Evolutionary conservation across 2,329 filamentous ascomycete genomes (phyloP).

Genomic region (Aspergillus flavus): DNA sequence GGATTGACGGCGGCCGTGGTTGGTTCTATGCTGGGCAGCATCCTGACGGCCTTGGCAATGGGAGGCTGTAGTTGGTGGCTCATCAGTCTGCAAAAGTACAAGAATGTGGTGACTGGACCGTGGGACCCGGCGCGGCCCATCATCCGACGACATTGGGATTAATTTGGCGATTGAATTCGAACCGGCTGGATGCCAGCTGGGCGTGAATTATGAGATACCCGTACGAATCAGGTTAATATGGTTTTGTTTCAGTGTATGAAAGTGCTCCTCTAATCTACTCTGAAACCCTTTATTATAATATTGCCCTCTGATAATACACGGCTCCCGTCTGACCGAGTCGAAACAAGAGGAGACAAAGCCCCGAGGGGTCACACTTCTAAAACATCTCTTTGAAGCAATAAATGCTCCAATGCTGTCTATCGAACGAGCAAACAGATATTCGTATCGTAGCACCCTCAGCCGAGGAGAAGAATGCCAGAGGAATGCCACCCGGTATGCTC

Average conservation of each 20-base stretch:
- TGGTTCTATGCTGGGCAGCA: conserved; percentile 74
- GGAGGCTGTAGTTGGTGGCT: conserved; percentile 97
- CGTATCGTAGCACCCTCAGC: background rate
- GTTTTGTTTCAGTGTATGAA: background rate
- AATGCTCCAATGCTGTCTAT: too few relatives aligned
- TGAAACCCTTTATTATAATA: background rate
- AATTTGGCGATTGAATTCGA: background rate
- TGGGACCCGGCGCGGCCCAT: conserved; percentile 92
- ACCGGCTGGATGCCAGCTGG: background rate
- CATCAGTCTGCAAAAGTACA: conserved; percentile 95
- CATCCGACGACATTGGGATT: conserved; percentile 48
- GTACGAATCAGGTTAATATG: background rate
- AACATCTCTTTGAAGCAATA: background rate
- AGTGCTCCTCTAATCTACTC: background rate
- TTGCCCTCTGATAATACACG: background rate
- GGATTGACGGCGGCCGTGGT: conserved; percentile 61
- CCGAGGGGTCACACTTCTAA: background rate
- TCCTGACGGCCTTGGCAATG: conserved; percentile 77
- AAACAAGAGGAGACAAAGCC: background rate
- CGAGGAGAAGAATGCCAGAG: background rate
- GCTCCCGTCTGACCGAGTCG: background rate
- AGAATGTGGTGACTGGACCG: conserved; percentile 96
- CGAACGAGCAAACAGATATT: background rate
- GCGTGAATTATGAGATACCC: background rate
- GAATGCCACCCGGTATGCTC: background rate